Base-by-base conservation (phyloP, 108 stramenopile genomes). In the Licmophora abbreviata region DNA sequence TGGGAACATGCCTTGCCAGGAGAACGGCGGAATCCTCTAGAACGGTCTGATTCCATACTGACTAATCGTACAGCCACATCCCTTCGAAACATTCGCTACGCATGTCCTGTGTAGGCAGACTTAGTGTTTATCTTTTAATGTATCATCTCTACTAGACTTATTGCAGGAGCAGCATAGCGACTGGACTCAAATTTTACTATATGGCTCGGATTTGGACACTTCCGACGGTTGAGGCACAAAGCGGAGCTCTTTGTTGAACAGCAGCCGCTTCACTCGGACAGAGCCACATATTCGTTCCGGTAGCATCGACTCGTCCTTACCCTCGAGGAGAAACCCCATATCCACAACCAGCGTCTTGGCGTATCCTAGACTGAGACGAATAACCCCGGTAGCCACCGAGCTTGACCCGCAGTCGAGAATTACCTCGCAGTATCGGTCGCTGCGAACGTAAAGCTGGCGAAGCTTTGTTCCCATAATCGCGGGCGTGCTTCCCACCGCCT, bases 391-490 rank as follows among this genome's bases (percentile, higher is more conserved):
- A 0, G 94, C 96, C 9, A 97, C 75, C 17, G 75, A 45, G 43
- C 83, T 82, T 18, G 61, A 77, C 5, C 88, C 88, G 21, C 93
- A 83, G 59, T 97, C 93, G 45, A 95, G 55, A 45, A 93, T 79
- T 8, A 95, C 54, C 66, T 97, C 96, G 40, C 95, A 79, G 61
- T 80, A 95, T 29, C 92, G 71, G 7, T 81, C 78, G 7, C 63
- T 81, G 21, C 58, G 66, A 29, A 78, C 60, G 59, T 97, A 95
- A 27, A 31, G 17, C 35, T 77, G 70, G 35, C 35, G 41, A 28
- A 97, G 77, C 66, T 93, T 92, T 26, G 80, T 95, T 20, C 94
- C 96, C 68, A 95, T 74, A 40, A 97, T 88, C 6, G 90, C 92
- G 9, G 96, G 96, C 4, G 84, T 94, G 11, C 71, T 73, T 28